Base-by-base conservation (phyloP, 2,329 filamentous ascomycete genomes). In the Leptosphaerulina australis region DNA sequence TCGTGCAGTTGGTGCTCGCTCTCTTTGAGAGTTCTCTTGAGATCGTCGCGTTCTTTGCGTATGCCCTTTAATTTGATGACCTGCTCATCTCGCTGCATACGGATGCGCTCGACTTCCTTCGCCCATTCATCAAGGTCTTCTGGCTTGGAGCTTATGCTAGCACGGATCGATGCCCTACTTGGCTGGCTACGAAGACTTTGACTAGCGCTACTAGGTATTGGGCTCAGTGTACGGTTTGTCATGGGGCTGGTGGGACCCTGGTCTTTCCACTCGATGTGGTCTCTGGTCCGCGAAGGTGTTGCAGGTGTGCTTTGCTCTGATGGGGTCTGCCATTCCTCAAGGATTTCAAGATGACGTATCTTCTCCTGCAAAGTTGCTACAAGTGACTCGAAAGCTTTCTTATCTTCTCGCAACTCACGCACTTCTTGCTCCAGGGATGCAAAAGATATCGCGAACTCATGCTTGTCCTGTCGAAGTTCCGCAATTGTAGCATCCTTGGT, bases 1-100 rank as follows among this genome's bases (percentile, higher is more conserved):
- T 63, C 58, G 18, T 70, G 62, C 6, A 74, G 60, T 37, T 71
- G 61, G 8, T 60, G 55, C 22, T 73, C 65, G 26, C 63, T 69
- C 2, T 65, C 64, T 34, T 68, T 69, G 24, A 73, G 40, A 3
- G 57, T 62, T 47, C 66, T 70, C 44, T 66, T 69, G 3, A 73
- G 56, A 8, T 67, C 56, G 11, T 56, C 44, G 15, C 68, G 63
- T 3, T 60, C 58, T 30, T 67, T 63, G 41, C 63, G 67, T 51
- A 72, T 60, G 11, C 65, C 68, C 35, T 62, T 64, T n/a, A 74
- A 53, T 37, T 70, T 67, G 3, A 68, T 47, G 0, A 61, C 66
- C 10, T 67, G 63, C 41, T 74, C 69, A 11, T 71, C 54, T 22
- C 71, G 52, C 25, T 68, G 55, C 59, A 70, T 63, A 17, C 69